Base-by-base conservation (phyloP, 257 asterid species). In the Salvia miltiorrhiza region DNA sequence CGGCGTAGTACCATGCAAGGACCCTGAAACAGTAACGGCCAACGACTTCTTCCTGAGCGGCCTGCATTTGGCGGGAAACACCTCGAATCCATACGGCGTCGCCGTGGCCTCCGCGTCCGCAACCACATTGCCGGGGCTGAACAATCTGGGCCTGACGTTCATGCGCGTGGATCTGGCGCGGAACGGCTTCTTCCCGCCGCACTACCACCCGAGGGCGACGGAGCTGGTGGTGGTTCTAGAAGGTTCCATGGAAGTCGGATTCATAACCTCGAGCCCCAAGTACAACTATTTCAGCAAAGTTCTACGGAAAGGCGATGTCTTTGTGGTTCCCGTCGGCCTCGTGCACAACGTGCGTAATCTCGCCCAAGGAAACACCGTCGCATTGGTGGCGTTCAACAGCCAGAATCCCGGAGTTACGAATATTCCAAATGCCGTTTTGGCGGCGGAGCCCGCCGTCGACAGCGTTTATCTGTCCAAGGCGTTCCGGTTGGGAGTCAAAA, bases 41-140 rank as follows among this genome's bases (percentile, higher is more conserved):
- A 33, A 60, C 1, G 81, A 83, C 40, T 83, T 83, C 79, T 73
- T 64, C 69, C 70, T 49, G 53, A 48, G 80, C 2, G 88, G 83
- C 3, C 53, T 80, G 1, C 17, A 78, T 23, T 0, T 64, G 4
- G 30, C 79, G 0, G 73, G 80, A 6, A 83, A 83, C 80, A 80
- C 80, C 0, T 21, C 80, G 0, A 80, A 70, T 47, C 30, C 55
- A 37, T 0, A 5, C 14, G 84, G 85, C 1, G 52, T 76, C 1
- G 67, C 43, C 2, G 60, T 73, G 63, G 9, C 44, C 73, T 6
- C 43, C 43, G 43, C 43, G 12, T 37, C 43, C 43, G 43, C 43
- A 2, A 28, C 37, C 45, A 49, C 43, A 14, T 21, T 78, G 4
- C 83, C 85, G 1, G 85, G 85, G 5, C 70, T 80, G 30, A 77